Evolutionary conservation across 2,329 filamentous ascomycete genomes (phyloP), one percentile per base, ranked within the genome.

Genomic region (Trichoderma sp.): DNA sequence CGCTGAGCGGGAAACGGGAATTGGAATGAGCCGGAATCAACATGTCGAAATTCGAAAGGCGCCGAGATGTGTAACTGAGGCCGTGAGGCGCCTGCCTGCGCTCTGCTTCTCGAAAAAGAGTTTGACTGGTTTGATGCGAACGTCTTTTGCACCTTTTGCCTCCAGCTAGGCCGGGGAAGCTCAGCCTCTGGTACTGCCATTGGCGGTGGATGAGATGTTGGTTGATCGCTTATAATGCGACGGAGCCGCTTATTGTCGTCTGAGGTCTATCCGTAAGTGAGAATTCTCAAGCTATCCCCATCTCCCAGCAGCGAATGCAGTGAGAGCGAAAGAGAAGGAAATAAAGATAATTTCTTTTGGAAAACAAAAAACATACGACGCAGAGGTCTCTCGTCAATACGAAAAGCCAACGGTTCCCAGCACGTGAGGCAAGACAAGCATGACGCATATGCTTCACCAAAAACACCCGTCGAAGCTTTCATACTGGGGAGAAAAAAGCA

Each of bases 1-100:
- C 66, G 32, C n/a, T 58, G 61, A n/a, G 58, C 58, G 3, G 62
- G 73, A 32, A 61, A 30, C 28, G 80, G 78, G 66, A 82, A 80
- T 62, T 83, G 81, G 71, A 81, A 81, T n/a, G 84, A 80, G 61
- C 82, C 83, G 20, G 85, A 86, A 69, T 86, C 81, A 63, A 91
- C 75, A 80, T 91, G 89, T 61, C 85, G 86, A 76, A 91, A 91
- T 78, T 91, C 83, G 62, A 85, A 85, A 4, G 89, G 89, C 23
- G 83, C 83, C 55, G 88, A 90, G 76, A 91, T 91, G 72, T 83
- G 82, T 77, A 86, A 85, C 79, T 86, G 83, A 79, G 85, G 87
- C 76, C 85, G 81, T 57, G 83, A 80, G 67, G 82, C 80, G 72
- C 83, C 81, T 72, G 85, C 82, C 75, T 83, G 81, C 75, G 85